These are phyloP conservation scores for Umbelopsis sp. DNA, from an alignment of 192 early-diverging fungal genomes.

Conservation along the genomic window DNA sequence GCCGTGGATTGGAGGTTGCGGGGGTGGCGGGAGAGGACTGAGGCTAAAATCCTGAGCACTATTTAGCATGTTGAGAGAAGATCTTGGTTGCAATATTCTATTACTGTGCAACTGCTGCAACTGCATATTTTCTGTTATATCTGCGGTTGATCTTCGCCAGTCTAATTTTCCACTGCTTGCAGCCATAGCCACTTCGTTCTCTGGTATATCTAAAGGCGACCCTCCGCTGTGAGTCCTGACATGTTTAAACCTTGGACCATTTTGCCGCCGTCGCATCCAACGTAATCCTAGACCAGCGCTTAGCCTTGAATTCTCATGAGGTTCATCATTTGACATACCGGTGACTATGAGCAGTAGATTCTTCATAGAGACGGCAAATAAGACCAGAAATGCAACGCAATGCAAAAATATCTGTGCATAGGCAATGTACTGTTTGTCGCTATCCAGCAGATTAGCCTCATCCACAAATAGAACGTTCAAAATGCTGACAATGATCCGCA, in stretches of 20 bases:
- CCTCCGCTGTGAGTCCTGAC: not conserved
- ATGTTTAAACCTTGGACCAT: not conserved
- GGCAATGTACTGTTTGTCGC: conserved; percentile 42
- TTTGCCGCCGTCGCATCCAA: conserved; percentile 5
- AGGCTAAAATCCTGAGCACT: not conserved
- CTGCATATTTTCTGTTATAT: not conserved
- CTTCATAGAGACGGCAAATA: conserved; percentile 39
- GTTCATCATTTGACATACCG: conserved; percentile 27
- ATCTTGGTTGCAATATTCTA: not conserved
- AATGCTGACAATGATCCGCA: conserved; percentile 38
- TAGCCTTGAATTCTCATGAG: not conserved
- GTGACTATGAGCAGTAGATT: conserved; percentile 26
- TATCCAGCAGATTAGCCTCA: conserved; percentile 12
- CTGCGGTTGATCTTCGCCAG: conserved; percentile 12
- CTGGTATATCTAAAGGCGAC: not conserved
- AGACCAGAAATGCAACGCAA: conserved; percentile 41
- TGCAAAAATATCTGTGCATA: conserved; percentile 50
- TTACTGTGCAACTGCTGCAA: not conserved
- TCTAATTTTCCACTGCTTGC: not conserved
- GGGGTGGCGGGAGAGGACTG: not conserved
- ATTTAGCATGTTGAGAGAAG: not conserved
- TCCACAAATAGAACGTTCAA: conserved; percentile 45
- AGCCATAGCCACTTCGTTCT: not conserved
- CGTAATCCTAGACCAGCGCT: conserved; percentile 9
- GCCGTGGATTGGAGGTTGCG: not conserved